Base-by-base conservation (phyloP, 208 protist genomes). In the Trypanosoma melophagium region DNA sequence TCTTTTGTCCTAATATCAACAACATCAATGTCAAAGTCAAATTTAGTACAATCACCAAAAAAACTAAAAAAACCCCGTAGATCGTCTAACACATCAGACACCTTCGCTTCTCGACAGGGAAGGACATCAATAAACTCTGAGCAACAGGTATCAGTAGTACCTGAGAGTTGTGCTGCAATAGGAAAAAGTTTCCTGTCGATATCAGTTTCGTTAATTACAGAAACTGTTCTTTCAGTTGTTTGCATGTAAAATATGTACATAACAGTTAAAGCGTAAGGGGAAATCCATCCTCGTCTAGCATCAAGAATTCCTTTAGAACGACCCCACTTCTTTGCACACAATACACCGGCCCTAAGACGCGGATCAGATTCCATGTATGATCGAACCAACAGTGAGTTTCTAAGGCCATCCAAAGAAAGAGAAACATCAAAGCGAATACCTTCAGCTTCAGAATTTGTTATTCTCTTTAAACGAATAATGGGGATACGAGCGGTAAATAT, bases 241-340 rank as follows among this genome's bases (percentile, higher is more conserved):
- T 73, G 69, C 80, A 86, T 86, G 52, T 77, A 95, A 62, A 86
- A 81, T 56, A 95, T 87, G 60, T 91, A 90, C 78, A 93, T 81
- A 17, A 95, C 87, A 51, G 84, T 84, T 13, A 95, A 68, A 0
- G 89, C 86, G 63, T 95, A 95, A 17, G 89, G 79, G 8, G 89
- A 95, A 60, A 95, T 86, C 86, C 84, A 95, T 0, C 89, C 89
- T 24, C 70, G 22, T n/a, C 86, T 71, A 16, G 86, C 79, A 52
- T 91, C 84, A 17, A 95, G 24, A 50, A 95, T 90, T 49, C 77
- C 70, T 40, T 87, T 65, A 50, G 77, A 69, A 45, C 74, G 56
- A 7, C 89, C 84, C 87, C 89, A 95, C 45, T 81, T 74, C 63
- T 95, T 95, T 13, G 73, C 66, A 24, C 66, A 78, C 5, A 95